These are phyloP conservation scores for Thelonectria rubi DNA, from an alignment of 2,329 filamentous ascomycete genomes.

Conservation along the genomic window DNA sequence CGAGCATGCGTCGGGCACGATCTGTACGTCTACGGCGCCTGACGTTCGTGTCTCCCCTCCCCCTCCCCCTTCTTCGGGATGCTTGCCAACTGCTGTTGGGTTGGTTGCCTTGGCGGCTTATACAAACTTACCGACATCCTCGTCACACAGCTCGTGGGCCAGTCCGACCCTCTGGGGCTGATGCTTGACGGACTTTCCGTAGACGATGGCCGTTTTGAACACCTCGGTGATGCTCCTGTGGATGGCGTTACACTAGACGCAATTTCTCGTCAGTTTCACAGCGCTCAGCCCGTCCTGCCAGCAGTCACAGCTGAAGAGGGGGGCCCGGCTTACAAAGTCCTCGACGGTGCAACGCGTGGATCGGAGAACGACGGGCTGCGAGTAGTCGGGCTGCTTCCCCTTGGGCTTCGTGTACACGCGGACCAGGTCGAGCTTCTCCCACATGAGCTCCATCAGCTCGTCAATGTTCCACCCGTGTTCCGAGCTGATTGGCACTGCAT, in stretches of 20 bases:
- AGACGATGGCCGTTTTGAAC: conserved; percentile 95
- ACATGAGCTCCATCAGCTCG: conserved; percentile 97
- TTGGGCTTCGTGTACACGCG: conserved; percentile 99
- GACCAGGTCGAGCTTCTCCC: conserved; percentile 92
- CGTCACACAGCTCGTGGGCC: conserved; percentile 89
- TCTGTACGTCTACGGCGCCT: conserved; percentile 28
- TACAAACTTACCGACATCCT: conserved; percentile 85
- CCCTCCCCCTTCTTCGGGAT: conserved; percentile 18
- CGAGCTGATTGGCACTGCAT: conserved; percentile 95
- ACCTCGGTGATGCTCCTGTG: conserved; percentile 96
- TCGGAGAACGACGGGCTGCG: conserved; percentile 87
- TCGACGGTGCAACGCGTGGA: conserved; percentile 87
- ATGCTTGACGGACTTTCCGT: conserved; percentile 98
- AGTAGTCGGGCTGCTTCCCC: conserved; percentile 92
- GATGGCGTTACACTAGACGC: conserved; percentile 86
- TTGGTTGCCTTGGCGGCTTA: conserved; percentile 12
- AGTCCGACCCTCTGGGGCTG: conserved; percentile 96
- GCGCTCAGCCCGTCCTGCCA: conserved; percentile 21
- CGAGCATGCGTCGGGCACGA: conserved; percentile 31
- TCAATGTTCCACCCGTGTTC: conserved; percentile 99
- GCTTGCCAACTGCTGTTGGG: conserved; percentile 24
- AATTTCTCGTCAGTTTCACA: conserved; percentile 48
- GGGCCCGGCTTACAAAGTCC: conserved; percentile 81
- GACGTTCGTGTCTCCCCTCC: conserved; percentile 15
- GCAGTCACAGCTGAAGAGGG: conserved; percentile 3